Conservation (phyloP, 768 basidiomycete species). For the Rubroboletus satanas region DNA sequence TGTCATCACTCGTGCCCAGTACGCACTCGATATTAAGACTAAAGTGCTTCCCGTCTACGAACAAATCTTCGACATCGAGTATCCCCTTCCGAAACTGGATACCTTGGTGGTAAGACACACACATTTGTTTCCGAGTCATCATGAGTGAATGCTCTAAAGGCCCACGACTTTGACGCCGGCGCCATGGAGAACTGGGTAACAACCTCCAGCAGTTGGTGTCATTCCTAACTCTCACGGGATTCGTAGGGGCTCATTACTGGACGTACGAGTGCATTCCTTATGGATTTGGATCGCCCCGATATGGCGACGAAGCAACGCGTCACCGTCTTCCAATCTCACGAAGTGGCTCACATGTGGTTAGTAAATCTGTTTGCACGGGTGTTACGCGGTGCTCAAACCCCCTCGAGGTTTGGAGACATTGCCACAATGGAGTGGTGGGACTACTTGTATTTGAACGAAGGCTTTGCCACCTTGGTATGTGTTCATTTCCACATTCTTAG, state of each 20-base stretch:
- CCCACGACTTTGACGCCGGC: slow-evolving; percentile 84
- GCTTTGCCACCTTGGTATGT: slow-evolving; percentile 81
- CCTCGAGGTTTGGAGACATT: slow-evolving; percentile 78
- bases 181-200: slow-evolving; percentile 90
- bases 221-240: slow-evolving; percentile 1
- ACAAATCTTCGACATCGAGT: slow-evolving; percentile 86
- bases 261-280: slow-evolving; percentile 72
- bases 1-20: slow-evolving; percentile 77
- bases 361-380: slow-evolving; percentile 10
- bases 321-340: slow-evolving; percentile 76
- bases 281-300: slow-evolving; percentile 73
- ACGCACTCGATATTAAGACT: slow-evolving; percentile 84
- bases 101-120: slow-evolving; percentile 66
- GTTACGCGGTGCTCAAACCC: slow-evolving; percentile 9
- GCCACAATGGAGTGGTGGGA: slow-evolving; percentile 95
- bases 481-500: not conserved
- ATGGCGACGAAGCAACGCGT: slow-evolving; percentile 75
- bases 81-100: slow-evolving; percentile 91
- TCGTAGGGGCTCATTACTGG: slow-evolving; percentile 83
- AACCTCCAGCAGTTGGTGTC: not conserved
- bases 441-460: slow-evolving; percentile 80
- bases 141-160: slow-evolving; percentile 35
- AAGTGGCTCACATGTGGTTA: slow-evolving; percentile 81
- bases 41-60: slow-evolving; percentile 87
- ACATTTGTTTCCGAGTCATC: not conserved